A percentile compares a stretch with the other conserved stretches of the same genome.
phyloP scores from a whole-genome alignment of 169 alveolate genomes.

The Eimeria maxima region DNA sequence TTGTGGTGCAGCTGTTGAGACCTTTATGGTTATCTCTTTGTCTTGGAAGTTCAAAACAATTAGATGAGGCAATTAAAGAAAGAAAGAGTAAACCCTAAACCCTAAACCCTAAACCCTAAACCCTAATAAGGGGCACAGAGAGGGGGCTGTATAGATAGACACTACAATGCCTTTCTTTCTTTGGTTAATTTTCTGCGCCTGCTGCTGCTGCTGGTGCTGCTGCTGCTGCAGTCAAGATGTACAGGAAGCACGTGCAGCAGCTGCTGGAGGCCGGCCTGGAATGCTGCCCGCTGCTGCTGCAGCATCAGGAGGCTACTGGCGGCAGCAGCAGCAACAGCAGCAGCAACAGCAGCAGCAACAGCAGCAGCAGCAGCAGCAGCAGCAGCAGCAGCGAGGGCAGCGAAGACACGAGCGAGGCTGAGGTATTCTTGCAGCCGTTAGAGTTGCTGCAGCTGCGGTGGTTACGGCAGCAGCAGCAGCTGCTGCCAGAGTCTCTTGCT shows the following conservation, averaged over 20 bases:
- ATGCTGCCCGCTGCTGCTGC: conserved; percentile 22
- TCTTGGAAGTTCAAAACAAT: neutral
- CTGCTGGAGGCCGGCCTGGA: neutral
- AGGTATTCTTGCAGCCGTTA: neutral
- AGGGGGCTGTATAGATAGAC: neutral
- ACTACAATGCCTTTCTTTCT: neutral
- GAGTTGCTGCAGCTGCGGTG: conserved; percentile 22
- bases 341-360: neutral
- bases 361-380: conserved; percentile 1
- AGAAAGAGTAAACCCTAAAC: neutral
- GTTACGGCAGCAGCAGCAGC: conserved; percentile 5
- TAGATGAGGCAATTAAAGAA: neutral
- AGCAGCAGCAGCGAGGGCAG: neutral
- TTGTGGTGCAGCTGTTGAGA: neutral
- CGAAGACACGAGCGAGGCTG: neutral
- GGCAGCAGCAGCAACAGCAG: neutral
- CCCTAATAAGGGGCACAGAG: neutral
- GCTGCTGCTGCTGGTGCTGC: neutral
- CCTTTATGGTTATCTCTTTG: conserved; percentile 11
- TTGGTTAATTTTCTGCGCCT: neutral
- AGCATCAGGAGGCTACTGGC: neutral
- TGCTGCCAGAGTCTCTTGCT: neutral
- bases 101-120: neutral
- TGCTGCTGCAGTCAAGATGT: neutral
- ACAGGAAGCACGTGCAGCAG: neutral